phyloP scores from a whole-genome alignment of 495 filamentous ascomycete species.

The Tuber magnatum region DNA sequence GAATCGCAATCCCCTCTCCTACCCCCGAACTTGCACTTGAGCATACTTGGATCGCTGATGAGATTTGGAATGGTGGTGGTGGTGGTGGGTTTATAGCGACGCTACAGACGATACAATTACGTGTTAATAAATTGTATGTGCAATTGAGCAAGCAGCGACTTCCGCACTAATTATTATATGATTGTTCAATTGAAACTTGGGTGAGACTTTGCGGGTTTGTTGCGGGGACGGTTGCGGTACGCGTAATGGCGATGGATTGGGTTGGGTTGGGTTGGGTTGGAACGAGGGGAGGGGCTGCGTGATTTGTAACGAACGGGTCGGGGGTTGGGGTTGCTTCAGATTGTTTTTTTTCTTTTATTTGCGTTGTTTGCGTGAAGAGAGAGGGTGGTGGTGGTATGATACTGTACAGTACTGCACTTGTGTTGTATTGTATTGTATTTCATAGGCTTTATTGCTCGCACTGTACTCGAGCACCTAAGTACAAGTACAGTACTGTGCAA shows the following conservation, averaged over 20 bases:
- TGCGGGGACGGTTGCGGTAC: neutral
- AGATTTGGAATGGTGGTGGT: neutral
- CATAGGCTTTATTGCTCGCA: neutral
- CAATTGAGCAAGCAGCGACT: slow-evolving; percentile 39
- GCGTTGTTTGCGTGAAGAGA: neutral
- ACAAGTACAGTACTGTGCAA: no score
- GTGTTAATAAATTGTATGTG: slow-evolving; percentile 38
- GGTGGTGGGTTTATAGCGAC: slow-evolving; percentile 18
- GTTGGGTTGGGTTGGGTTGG: neutral
- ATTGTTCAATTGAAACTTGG: neutral
- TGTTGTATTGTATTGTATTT: neutral
- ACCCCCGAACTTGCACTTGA: neutral
- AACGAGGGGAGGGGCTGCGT: neutral
- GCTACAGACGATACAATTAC: slow-evolving; percentile 33
- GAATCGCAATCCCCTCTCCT: slow-evolving; percentile 55
- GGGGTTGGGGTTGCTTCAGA: neutral
- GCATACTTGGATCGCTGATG: neutral
- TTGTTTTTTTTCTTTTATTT: neutral
- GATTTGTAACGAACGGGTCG: neutral
- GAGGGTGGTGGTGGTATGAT: neutral
- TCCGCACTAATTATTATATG: slow-evolving; percentile 7
- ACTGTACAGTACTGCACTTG: neutral
- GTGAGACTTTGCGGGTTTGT: neutral
- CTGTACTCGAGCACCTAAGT: no score
- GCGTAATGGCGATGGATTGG: no score